Conservation (phyloP, 1,139 yeast genomes). For the Lodderomyces metapsilosis region DNA sequence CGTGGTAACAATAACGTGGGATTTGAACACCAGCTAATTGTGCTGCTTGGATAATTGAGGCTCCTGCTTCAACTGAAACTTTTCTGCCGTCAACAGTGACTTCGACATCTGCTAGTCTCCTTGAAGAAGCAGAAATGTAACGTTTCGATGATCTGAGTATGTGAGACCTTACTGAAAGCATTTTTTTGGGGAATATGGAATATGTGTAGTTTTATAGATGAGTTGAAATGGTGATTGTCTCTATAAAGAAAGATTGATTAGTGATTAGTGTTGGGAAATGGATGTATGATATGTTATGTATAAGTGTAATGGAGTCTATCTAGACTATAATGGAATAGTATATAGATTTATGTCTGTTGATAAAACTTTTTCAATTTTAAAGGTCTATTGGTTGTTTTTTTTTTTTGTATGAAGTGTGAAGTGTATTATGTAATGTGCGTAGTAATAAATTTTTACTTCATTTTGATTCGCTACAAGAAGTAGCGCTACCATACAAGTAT, state of each 20-base stretch:
- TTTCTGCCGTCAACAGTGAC: constrained; percentile 77
- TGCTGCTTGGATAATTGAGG: constrained; percentile 88
- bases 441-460: constrained; percentile 3
- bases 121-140: constrained; percentile 27
- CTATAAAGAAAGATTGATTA: too few relatives aligned
- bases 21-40: constrained; percentile 87
- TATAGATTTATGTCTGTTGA: too few relatives aligned
- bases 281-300: too few relatives aligned
- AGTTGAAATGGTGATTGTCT: too few relatives aligned
- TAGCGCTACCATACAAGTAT: constrained; percentile 6
- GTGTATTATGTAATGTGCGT: background rate
- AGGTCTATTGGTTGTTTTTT: background rate
- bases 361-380: too few relatives aligned
- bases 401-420: background rate
- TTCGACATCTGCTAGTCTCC: constrained; percentile 57
- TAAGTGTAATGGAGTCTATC: too few relatives aligned
- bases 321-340: too few relatives aligned
- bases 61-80: constrained; percentile 80
- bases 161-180: constrained; percentile 22
- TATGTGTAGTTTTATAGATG: background rate
- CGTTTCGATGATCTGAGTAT: constrained; percentile 30
- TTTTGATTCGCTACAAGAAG: constrained; percentile 13
- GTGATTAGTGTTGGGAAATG: too few relatives aligned
- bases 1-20: constrained; percentile 91
- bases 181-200: constrained; percentile 3